phyloP scores from a whole-genome alignment of 2,329 filamentous ascomycete species.

The Lasiodiplodia citricola region DNA sequence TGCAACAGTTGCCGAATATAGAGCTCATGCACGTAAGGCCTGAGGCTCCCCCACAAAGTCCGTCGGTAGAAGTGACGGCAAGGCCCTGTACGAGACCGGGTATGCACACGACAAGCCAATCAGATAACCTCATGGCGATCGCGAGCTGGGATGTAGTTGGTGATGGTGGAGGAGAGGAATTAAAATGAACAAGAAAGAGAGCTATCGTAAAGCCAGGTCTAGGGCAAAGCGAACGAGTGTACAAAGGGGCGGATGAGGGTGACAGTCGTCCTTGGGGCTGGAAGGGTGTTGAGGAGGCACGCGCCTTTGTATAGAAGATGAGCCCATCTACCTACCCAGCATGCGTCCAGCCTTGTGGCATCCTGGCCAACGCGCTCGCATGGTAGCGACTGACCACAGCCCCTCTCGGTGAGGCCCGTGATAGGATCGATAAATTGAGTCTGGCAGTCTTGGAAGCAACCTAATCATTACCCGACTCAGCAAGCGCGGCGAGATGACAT shows the following conservation, averaged over 20 bases:
- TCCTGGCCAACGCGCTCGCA: conserved; percentile 2
- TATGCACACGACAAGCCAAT: conserved; percentile 23
- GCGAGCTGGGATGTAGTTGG: neutral
- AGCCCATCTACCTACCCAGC: neutral
- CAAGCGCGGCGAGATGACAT: conserved; percentile 18
- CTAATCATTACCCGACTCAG: conserved; percentile 20
- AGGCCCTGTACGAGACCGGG: conserved; percentile 16
- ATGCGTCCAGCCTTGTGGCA: conserved; percentile 11
- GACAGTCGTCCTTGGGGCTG: neutral
- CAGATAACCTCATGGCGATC: conserved; percentile 15
- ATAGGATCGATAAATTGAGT: conserved; percentile 15
- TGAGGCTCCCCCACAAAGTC: conserved; percentile 31
- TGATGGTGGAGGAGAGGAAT: neutral
- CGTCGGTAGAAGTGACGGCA: conserved; percentile 30
- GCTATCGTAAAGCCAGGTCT: neutral
- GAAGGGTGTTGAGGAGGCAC: neutral
- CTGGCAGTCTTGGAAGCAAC: conserved; percentile 8
- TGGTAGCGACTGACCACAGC: conserved; percentile 8
- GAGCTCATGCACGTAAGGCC: conserved; percentile 32
- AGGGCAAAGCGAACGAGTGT: neutral
- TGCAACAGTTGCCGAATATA: conserved; percentile 34
- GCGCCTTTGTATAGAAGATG: conserved; percentile 6
- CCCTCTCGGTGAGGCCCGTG: conserved; percentile 6
- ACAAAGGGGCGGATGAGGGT: neutral
- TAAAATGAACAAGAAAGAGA: conserved; percentile 2